Evolutionary conservation across 2,329 filamentous ascomycete genomes (phyloP).

Genomic region (Xylaria sp.): DNA sequence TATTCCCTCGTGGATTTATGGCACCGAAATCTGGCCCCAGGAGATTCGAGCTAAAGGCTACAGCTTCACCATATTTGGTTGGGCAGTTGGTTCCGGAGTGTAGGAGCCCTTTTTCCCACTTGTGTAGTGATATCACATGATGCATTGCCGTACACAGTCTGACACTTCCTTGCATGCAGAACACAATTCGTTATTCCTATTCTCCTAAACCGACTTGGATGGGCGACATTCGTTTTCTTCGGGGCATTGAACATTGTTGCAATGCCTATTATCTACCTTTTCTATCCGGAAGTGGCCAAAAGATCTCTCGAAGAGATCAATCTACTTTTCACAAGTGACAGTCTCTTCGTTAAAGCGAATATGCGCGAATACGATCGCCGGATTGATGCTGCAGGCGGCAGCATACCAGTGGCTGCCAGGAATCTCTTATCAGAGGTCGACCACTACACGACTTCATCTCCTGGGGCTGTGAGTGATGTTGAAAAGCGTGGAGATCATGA

Average conservation of each 20-base stretch:
- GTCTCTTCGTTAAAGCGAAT: conserved; percentile 47
- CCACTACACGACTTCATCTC: conserved; percentile 24
- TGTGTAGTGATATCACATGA: neutral
- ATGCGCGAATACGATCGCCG: conserved; percentile 48
- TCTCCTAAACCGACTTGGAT: conserved; percentile 60
- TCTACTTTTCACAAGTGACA: conserved; percentile 55
- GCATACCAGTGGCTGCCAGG: conserved; percentile 47
- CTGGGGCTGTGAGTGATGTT: neutral
- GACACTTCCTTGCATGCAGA: conserved; percentile 15
- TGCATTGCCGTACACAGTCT: neutral
- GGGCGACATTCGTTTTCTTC: conserved; percentile 63
- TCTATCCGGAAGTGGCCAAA: conserved; percentile 31
- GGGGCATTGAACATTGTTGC: conserved; percentile 62
- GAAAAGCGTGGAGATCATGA: conserved; percentile 20
- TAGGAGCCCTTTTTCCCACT: conserved; percentile 16
- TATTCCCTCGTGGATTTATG: conserved; percentile 51
- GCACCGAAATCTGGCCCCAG: conserved; percentile 67
- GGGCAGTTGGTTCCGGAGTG: conserved; percentile 68
- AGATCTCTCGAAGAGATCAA: conserved; percentile 57
- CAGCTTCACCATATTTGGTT: conserved; percentile 68
- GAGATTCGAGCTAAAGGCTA: conserved; percentile 69
- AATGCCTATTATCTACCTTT: conserved; percentile 62
- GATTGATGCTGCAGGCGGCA: conserved; percentile 47
- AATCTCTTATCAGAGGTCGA: conserved; percentile 49
- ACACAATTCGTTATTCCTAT: conserved; percentile 64